A percentile compares a stretch with the other conserved stretches of the same genome.
phyloP scores from a whole-genome alignment of 2,329 filamentous ascomycete species.

The Fonsecaea pugnacius region DNA sequence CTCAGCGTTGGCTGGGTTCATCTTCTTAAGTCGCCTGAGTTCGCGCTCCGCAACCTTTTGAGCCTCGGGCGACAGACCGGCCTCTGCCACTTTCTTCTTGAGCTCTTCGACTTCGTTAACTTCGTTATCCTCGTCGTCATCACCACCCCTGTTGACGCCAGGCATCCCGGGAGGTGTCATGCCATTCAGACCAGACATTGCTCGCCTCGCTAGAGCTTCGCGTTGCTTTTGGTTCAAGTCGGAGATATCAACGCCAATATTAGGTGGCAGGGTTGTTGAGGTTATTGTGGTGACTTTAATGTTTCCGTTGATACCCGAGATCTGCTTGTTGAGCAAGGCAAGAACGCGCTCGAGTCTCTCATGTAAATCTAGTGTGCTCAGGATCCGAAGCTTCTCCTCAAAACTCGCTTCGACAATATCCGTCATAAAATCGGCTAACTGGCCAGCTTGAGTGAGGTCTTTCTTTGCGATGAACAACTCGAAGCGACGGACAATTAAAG shows the following conservation, averaged over 20 bases:
- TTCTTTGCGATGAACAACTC: slow-evolving; percentile 87
- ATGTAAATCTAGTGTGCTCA: slow-evolving; percentile 79
- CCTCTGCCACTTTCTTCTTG: slow-evolving; percentile 81
- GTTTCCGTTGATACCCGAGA: slow-evolving; percentile 81
- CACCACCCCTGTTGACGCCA: slow-evolving; percentile 51
- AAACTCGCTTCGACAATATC: slow-evolving; percentile 86
- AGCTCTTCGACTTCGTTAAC: slow-evolving; percentile 88
- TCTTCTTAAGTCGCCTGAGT: slow-evolving; percentile 84
- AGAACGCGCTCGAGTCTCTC: slow-evolving; percentile 80
- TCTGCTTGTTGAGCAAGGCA: slow-evolving; percentile 80
- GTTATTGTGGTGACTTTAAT: slow-evolving; percentile 82
- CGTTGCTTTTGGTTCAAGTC: slow-evolving; percentile 55
- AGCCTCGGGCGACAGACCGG: slow-evolving; percentile 80
- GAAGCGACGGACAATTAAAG: slow-evolving; percentile 81
- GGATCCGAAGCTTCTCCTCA: slow-evolving; percentile 86
- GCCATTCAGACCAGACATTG: slow-evolving; percentile 51
- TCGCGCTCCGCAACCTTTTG: slow-evolving; percentile 90
- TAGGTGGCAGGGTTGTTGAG: slow-evolving; percentile 66
- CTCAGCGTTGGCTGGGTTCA: slow-evolving; percentile 94
- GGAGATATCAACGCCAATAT: slow-evolving; percentile 61
- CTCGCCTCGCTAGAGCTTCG: slow-evolving; percentile 49
- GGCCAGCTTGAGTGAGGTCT: slow-evolving; percentile 77
- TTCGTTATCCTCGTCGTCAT: slow-evolving; percentile 73
- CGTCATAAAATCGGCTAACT: slow-evolving; percentile 93
- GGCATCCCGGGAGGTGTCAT: slow-evolving; percentile 50